Evolutionary conservation across 163 green algal species (phyloP).

Genomic region (Chloromonas sp.): DNA sequence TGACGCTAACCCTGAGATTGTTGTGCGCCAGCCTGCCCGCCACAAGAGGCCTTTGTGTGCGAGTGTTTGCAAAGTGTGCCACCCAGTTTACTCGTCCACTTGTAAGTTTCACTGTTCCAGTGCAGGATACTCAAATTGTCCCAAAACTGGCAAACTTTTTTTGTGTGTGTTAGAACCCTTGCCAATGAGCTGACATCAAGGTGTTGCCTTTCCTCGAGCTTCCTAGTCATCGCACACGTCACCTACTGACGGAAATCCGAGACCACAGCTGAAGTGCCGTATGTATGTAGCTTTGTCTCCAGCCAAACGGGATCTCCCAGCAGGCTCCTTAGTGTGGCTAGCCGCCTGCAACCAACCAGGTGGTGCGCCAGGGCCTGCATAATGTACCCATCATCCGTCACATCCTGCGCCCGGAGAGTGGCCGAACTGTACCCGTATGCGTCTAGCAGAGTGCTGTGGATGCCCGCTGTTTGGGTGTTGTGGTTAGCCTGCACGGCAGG

Average conservation of each 20-base stretch:
- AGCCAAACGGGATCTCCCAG: slow-evolving; percentile 69
- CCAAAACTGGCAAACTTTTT: not conserved
- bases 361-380: slow-evolving; percentile 59
- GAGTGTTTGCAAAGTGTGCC: no score
- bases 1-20: no score
- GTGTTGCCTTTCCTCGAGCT: not conserved
- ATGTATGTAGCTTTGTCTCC: slow-evolving; percentile 71
- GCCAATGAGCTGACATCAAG: not conserved
- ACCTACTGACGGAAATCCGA: slow-evolving; percentile 65
- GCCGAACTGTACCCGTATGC: slow-evolving; percentile 4
- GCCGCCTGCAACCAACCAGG: slow-evolving; percentile 41
- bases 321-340: slow-evolving; percentile 42
- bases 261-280: slow-evolving; percentile 58
- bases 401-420: slow-evolving; percentile 9
- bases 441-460: slow-evolving; percentile 28
- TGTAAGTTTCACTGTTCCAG: no score
- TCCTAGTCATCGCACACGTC: not conserved
- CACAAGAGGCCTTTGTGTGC: no score
- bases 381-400: slow-evolving; percentile 46
- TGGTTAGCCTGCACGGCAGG: no score
- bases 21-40: no score
- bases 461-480: not conserved
- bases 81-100: no score
- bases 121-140: no score
- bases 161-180: not conserved